A percentile compares a stretch with the other conserved stretches of the same genome.
Conservation (phyloP, 164 flowering plant species). For the Vitis labrusca region DNA sequence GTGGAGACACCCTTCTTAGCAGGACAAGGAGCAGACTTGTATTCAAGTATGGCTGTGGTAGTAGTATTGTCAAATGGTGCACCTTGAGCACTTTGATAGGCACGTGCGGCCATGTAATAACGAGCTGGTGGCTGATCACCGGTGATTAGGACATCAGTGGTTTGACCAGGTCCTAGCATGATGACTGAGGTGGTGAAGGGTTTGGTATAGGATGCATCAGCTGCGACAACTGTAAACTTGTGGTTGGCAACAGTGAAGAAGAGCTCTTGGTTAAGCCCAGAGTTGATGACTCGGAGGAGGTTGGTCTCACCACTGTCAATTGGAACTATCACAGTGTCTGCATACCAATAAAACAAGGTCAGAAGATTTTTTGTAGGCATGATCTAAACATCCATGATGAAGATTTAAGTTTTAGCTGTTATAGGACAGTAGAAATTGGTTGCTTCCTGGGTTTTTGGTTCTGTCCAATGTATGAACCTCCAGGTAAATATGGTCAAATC, state of each 20-base stretch:
- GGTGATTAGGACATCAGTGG: constrained; percentile 52
- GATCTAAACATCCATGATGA: neutral
- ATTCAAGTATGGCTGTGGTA: constrained; percentile 52
- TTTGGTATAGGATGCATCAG: constrained; percentile 73
- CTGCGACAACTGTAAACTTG: constrained; percentile 63
- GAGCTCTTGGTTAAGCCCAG: constrained; percentile 68
- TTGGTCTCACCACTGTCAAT: constrained; percentile 67
- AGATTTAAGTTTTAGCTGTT: too few species aligned
- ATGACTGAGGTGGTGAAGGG: constrained; percentile 70
- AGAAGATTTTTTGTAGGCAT: too few species aligned
- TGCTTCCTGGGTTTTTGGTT: too few species aligned
- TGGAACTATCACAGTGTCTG: constrained; percentile 64
- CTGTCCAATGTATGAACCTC: too few species aligned
- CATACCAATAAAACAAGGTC: constrained; percentile 7
- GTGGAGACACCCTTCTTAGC: constrained; percentile 18
- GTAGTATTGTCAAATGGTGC: constrained; percentile 61
- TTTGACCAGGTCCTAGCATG: constrained; percentile 80
- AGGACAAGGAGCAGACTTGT: constrained; percentile 40
- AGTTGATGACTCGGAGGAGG: constrained; percentile 66
- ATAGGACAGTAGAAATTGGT: too few species aligned
- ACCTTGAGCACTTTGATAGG: constrained; percentile 47
- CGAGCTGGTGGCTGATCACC: constrained; percentile 46
- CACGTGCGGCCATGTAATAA: constrained; percentile 51
- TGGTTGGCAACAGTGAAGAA: constrained; percentile 80
- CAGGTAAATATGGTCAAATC: too few species aligned